phyloP scores from a whole-genome alignment of 73 alveolate genomes.

The Halteria grandinella region DNA sequence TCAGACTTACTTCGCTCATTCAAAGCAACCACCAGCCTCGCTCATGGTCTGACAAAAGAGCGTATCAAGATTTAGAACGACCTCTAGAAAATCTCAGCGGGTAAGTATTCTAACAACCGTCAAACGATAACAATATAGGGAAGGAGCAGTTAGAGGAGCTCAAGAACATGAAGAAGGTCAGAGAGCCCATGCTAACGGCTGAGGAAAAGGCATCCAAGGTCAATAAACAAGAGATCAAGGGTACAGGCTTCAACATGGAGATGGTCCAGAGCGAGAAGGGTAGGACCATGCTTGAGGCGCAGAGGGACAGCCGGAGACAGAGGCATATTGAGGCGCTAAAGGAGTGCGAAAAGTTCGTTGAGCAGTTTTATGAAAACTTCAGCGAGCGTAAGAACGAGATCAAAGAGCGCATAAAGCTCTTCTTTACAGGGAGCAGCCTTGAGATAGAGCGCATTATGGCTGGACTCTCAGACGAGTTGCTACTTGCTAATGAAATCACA shows the following conservation, averaged over 20 bases:
- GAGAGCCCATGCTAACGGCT: conserved; percentile 36
- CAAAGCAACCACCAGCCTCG: conserved; percentile 67
- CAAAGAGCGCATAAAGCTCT: conserved; percentile 54
- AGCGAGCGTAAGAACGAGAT: conserved; percentile 58
- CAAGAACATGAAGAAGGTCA: conserved; percentile 40
- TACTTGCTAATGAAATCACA: conserved; percentile 66
- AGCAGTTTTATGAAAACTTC: conserved; percentile 69
- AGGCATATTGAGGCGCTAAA: conserved; percentile 73
- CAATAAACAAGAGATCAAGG: conserved; percentile 60
- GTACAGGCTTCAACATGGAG: conserved; percentile 62
- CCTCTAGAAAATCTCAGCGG: conserved; percentile 45
- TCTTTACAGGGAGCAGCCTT: conserved; percentile 63
- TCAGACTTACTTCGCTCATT: conserved; percentile 54
- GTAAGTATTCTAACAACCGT: conserved; percentile 24
- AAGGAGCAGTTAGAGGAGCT: conserved; percentile 63
- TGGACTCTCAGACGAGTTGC: conserved; percentile 61
- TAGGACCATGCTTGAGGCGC: conserved; percentile 66
- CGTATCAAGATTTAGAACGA: conserved; percentile 58
- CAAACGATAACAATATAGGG: conserved; percentile 9
- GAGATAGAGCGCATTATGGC: conserved; percentile 61
- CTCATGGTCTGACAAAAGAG: conserved; percentile 60
- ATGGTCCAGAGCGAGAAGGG: conserved; percentile 54
- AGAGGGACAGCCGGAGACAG: conserved; percentile 70
- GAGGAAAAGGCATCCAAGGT: conserved; percentile 52
- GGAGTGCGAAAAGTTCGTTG: conserved; percentile 75